Evolutionary conservation across 1,139 yeast genomes (phyloP), one percentile per base, ranked within the genome.

Genomic region (Zygotorulaspora mrakii): DNA sequence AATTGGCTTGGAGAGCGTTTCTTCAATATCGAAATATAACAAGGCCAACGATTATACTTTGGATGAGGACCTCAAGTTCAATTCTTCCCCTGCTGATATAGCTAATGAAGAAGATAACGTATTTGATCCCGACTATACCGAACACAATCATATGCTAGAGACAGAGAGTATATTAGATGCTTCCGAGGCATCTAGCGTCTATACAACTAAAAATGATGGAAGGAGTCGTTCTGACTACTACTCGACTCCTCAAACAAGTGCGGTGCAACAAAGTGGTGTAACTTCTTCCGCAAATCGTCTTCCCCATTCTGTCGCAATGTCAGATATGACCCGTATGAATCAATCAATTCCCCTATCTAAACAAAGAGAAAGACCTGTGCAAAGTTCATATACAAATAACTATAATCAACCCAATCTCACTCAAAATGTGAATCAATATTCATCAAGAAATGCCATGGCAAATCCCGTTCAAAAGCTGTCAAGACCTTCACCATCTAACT

Each of bases 81-180:
- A 30, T 17, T 43, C 39, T 10, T 41, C 33, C 3, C 35, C 42
- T 7, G 46, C n/a, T n/a, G 33, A 5, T 40, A 39, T 13, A 11
- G 27, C n/a, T 24, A 24, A 24, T 24, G 27, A 24, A 10, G 50
- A 44, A 27, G 52, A 34, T 33, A 44, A 57, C 39, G 58, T 59
- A 9, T 61, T 61, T 46, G 64, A 59, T 41, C 63, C 64, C 2
- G 63, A 57, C 38, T 59, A 50, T 33, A 45, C 54, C 48, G 64
- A 57, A 34, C 57, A 57, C 34, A 53, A 55, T 22, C 56, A 56
- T 25, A 47, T 55, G 47, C 40, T 53, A 11, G 57, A 49, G 18
- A 39, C 45, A 11, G 55, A 51, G 31, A 49, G 50, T 35, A 41
- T 42, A 6, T 50, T 47, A 37, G 44, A 45, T 11, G 33, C 37